Base-by-base conservation (phyloP, 2,329 filamentous ascomycete species). In the Ophiocordyceps sinensis region DNA sequence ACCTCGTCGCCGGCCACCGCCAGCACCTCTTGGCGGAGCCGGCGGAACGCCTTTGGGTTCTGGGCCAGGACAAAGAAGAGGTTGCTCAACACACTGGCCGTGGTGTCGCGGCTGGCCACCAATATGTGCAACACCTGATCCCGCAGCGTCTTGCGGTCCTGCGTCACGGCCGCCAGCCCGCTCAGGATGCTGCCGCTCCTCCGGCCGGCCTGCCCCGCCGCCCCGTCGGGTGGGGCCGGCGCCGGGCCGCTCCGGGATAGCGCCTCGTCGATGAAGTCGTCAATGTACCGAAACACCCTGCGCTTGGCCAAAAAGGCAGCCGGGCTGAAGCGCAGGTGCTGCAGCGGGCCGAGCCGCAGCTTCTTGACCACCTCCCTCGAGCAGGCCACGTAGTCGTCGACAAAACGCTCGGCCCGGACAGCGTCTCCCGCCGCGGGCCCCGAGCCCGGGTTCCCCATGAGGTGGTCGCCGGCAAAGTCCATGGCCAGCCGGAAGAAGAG, bases 391-490 rank as follows among this genome's bases (percentile, higher is more conserved):
- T 62, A 62, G 29, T 61, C 57, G 3, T 57, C 48, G 0, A 59
- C 55, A 39, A 60, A 60, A 17, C 64, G 53, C 42, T 67, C 37
- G 50, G 47, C 4, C 10, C n/a, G 13, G 2, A 3, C 32, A 17
- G 4, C 12, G 5, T 35, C 9, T 6, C 48, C 42, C 1, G 41
- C 41, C 2, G 39, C 42, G 43, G 59, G 51, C 44, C 56, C 53
- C 10, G 46, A 41, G 0, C 49, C 47, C 8, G 50, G 50, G 14
- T 43, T 42, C 1, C 49, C 51, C 46, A 50, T 46, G 28, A 83
- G 61, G 50, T 82, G 77, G 30, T 66, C 58, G 5, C 65, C 66
- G 2, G 66, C 59, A 5, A 63, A 59, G 42, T 71, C 67, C 35
- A 71, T 58, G 2, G 67, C 65, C 15, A 70, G 54, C 34, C 60